Percentiles rank a stretch among this genome's conserved stretches.
These are phyloP conservation scores for Podila epigama DNA, from an alignment of 192 early-diverging fungal species.

Conservation along the genomic window DNA sequence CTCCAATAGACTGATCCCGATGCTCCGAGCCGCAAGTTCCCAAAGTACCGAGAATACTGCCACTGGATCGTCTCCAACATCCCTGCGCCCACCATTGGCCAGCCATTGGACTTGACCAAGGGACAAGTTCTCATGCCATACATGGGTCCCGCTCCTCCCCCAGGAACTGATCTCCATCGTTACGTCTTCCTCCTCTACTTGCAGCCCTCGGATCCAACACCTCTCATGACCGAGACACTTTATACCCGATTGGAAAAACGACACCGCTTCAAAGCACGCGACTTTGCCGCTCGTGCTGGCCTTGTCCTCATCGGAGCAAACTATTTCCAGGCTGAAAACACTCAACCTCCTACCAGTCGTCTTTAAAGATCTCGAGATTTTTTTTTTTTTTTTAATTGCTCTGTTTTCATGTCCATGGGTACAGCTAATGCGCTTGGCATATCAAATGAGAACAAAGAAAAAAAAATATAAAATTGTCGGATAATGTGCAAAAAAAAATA, in stretches of 20 bases:
- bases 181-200: constrained; percentile 58
- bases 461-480: not conserved
- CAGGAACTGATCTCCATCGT: constrained; percentile 53
- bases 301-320: constrained; percentile 49
- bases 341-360: not conserved
- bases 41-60: constrained; percentile 45
- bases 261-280: constrained; percentile 17
- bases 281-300: constrained; percentile 28
- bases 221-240: constrained; percentile 9
- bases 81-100: not conserved
- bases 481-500: not conserved
- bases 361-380: not conserved
- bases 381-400: not conserved
- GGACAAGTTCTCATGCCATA: constrained; percentile 27
- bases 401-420: too few relatives aligned
- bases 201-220: constrained; percentile 27
- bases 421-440: not conserved
- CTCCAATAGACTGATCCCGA: constrained; percentile 58
- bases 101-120: not conserved
- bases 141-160: constrained; percentile 47
- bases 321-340: constrained; percentile 38
- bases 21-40: constrained; percentile 42
- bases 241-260: constrained; percentile 12
- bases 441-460: constrained; percentile 4
- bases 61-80: constrained; percentile 57